Base-by-base conservation (phyloP, 2,329 filamentous ascomycete genomes). In the Raffaelea arxii region DNA sequence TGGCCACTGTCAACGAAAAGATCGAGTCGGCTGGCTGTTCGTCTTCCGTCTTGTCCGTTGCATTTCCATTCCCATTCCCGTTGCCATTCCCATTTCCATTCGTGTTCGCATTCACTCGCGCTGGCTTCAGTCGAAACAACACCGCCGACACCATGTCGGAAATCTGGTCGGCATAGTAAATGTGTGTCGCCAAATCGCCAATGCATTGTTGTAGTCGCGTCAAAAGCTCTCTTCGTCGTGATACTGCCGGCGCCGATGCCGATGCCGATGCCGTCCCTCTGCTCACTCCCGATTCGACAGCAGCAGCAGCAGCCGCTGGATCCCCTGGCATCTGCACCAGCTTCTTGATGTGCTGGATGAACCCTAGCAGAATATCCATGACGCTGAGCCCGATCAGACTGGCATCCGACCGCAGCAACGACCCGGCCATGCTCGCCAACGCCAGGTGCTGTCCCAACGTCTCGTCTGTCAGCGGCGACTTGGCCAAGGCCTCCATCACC, bases 151-250 rank as follows among this genome's bases (percentile, higher is more conserved):
- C 80, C 88, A 97, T 96, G 63, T 98, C 92, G 2, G 86, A 82
- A 46, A 97, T 87, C 63, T 98, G 92, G 56, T 97, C 91, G 2
- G 86, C 86, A 61, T 98, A 98, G 68, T 98, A 98, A 25, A 96
- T 82, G 59, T 98, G 92, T 1, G 87, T 95, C 3, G 90, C 89
- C 24, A 98, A 70, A 60, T 90, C 80, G n/a, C 88, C 88, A 51
- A 96, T 89, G 64, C 87, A 94, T 54, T 78, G 74, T 60, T 92
- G 83, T 16, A 97, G 74, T 25, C 82, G 77, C 27, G 70, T 64
- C 24, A 95, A 67, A 16, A 96, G 71, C 54, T 82, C 75, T 51
- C 74, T 72, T 43, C 82, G 75, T n/a, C n/a, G n/a, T n/a, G n/a
- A n/a, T n/a, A n/a, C n/a, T n/a, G n/a, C n/a, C 47, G 83, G 75